A percentile compares a stretch with the other conserved stretches of the same genome.
Conservation (phyloP, 208 protist species). For the Plasmodiophora brassicae region DNA sequence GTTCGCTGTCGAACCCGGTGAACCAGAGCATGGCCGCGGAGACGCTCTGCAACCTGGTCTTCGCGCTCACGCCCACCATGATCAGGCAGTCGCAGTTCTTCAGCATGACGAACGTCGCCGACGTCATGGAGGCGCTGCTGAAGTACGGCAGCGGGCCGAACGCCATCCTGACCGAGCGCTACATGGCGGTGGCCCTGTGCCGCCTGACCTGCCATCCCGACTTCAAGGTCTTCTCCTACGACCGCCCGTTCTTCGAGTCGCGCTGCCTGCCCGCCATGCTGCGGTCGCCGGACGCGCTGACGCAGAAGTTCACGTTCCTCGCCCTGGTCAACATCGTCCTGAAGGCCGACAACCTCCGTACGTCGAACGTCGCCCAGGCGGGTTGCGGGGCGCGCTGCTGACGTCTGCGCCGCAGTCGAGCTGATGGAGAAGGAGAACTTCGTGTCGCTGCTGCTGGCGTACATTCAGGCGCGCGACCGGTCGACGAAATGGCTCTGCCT, state of each 20-base stretch:
- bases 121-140: background rate
- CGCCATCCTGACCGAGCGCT: background rate
- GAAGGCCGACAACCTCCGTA: constrained; percentile 11
- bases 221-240: constrained; percentile 5
- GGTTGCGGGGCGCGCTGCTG: too few species aligned
- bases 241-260: constrained; percentile 19
- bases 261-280: constrained; percentile 16
- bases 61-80: background rate
- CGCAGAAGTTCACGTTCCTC: constrained; percentile 2
- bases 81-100: background rate
- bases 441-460: constrained; percentile 19
- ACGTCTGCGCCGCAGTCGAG: background rate
- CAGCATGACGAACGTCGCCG: constrained; percentile 30
- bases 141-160: background rate
- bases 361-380: background rate
- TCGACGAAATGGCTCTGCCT: constrained; percentile 33
- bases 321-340: constrained; percentile 6
- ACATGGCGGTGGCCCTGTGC: background rate
- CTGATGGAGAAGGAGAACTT: constrained; percentile 34
- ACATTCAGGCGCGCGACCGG: background rate
- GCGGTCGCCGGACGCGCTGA: background rate
- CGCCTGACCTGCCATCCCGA: constrained; percentile 3
- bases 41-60: background rate
- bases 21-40: background rate
- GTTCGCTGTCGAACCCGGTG: background rate